Conservation (phyloP, 2,329 filamentous ascomycete species). For the Fusarium denticulatum region DNA sequence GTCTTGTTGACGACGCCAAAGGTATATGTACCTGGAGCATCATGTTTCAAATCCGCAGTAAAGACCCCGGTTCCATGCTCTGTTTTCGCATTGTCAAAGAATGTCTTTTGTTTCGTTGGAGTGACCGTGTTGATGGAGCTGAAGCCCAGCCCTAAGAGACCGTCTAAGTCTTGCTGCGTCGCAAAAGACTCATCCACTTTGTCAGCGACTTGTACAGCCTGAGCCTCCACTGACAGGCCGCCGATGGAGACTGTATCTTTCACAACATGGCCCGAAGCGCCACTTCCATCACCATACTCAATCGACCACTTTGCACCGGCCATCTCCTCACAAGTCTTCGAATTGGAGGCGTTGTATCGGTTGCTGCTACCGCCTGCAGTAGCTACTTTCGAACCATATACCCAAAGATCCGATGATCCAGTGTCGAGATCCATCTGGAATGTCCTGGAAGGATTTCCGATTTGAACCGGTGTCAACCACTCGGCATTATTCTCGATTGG, state of each 20-base stretch:
- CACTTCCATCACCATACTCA: conserved; percentile 57
- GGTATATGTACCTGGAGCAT: conserved; percentile 69
- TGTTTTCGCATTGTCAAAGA: conserved; percentile 49
- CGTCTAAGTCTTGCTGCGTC: conserved; percentile 51
- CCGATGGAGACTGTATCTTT: conserved; percentile 55
- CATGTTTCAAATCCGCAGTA: conserved; percentile 73
- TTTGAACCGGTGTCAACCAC: conserved; percentile 53
- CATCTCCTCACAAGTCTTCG: conserved; percentile 51
- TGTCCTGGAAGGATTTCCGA: conserved; percentile 55
- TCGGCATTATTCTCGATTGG: conserved; percentile 49
- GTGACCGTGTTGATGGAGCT: conserved; percentile 54
- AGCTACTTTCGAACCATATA: conserved; percentile 57
- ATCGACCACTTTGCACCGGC: conserved; percentile 54
- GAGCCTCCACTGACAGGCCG: conserved; percentile 51
- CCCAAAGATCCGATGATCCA: conserved; percentile 59
- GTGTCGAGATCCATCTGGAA: conserved; percentile 58
- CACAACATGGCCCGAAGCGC: conserved; percentile 55
- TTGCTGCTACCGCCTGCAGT: conserved; percentile 51
- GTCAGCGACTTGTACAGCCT: conserved; percentile 57
- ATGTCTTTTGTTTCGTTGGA: conserved; percentile 55
- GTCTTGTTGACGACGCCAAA: conserved; percentile 75
- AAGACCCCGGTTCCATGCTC: conserved; percentile 59
- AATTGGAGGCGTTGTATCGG: conserved; percentile 51
- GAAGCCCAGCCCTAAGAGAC: conserved; percentile 57
- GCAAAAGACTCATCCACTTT: conserved; percentile 54